Evolutionary conservation across 192 early-diverging fungal genomes (phyloP), one percentile per base, ranked within the genome.

Genomic region (Dissophora globulifera): DNA sequence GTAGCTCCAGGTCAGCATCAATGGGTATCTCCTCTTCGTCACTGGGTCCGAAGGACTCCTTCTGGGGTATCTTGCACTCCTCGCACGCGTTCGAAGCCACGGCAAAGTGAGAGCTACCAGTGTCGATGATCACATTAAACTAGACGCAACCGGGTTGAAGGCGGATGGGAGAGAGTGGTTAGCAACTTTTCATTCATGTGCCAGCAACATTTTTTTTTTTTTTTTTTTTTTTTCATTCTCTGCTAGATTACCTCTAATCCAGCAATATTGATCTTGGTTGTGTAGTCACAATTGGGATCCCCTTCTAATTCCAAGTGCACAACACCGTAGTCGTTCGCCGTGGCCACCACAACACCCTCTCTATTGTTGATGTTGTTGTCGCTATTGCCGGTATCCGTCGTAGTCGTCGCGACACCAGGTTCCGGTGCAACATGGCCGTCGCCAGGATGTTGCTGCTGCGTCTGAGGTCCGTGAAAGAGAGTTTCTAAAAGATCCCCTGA

Each of bases 121-220:
- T 76, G 11, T 76, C 72, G 13, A 76, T 76, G 31, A 76, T 76
- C 1, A 76, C 72, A 45, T 76, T 76, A 19, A 59, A 76, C 72
- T 76, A 48, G 25, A n/a, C 6, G 19, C 45, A 48, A 43, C 1
- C 15, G 29, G 1, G n/a, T 8, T 46, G 45, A 41, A 17, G 22
- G 31, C 6, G 27, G 4, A 52, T 29, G 50, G 53, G 30, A 55
- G 15, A 38, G 5, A 38, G 17, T 9, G 9, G 33, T 55, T 1
- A 38, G 20, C 17, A 23, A 11, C 12, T 19, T 15, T 33, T 38
- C 32, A 32, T 32, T 4, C 32, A 27, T 0, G 4, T 23, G 27
- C 25, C n/a, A 13, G 20, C 6, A 16, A 22, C 23, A 1, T 29
- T 30, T 52, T 29, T 33, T 9, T 2, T 29, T 52, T n/a, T n/a